phyloP scores from a whole-genome alignment of 148 eudicot genomes.

The Rhododendron molle region DNA sequence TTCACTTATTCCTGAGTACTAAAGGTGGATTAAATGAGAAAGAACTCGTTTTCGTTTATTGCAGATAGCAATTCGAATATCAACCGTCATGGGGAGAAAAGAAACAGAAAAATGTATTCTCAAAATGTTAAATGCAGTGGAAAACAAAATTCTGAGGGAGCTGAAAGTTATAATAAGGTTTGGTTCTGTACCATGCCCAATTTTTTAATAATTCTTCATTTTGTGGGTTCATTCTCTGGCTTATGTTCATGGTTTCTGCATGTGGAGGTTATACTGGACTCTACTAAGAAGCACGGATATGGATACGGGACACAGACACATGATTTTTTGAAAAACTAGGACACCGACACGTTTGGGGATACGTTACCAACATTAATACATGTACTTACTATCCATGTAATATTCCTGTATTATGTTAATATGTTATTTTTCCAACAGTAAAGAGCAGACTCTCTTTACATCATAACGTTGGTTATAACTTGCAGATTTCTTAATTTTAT shows the following conservation, averaged over 20 bases:
- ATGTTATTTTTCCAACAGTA: neutral
- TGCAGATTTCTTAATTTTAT: neutral
- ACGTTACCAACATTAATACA: neutral
- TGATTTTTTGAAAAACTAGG: neutral
- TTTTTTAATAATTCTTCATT: neutral
- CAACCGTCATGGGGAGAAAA: conserved; percentile 3
- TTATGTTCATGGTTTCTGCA: conserved; percentile 3
- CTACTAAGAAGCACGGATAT: neutral
- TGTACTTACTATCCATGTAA: neutral
- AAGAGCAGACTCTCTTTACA: neutral
- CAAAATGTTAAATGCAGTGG: conserved; percentile 16
- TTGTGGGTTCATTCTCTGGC: neutral
- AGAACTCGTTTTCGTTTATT: conserved; percentile 1
- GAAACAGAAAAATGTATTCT: conserved; percentile 15
- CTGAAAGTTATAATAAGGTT: conserved; percentile 30
- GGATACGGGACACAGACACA: neutral
- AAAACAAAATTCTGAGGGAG: conserved; percentile 10
- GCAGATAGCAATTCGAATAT: conserved; percentile 27
- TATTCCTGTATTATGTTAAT: neutral
- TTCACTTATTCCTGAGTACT: neutral
- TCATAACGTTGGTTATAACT: neutral
- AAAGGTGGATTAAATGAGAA: neutral
- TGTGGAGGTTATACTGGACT: neutral
- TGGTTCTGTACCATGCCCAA: neutral
- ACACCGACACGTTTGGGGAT: neutral